Evolutionary conservation across 1,284 basidiomycete genomes (phyloP).

Genomic region (Sanghuangporus sanghuang): DNA sequence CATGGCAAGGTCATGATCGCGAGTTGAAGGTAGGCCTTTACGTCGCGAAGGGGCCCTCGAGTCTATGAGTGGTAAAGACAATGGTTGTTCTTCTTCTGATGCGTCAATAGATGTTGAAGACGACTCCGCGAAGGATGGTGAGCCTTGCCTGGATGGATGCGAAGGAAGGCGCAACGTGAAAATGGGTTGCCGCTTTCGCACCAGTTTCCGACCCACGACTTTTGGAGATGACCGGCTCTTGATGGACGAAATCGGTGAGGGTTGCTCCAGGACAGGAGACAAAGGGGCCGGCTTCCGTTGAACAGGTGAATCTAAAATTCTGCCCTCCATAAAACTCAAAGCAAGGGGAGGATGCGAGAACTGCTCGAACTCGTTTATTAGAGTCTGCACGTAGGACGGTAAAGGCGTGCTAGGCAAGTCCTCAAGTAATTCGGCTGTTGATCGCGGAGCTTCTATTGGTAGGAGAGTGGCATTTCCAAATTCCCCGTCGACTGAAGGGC

Average conservation of each 20-base stretch:
- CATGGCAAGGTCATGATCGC: constrained; percentile 9
- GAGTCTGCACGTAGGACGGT: constrained; percentile 12
- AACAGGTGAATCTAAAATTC: background rate
- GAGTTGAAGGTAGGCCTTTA: constrained; percentile 14
- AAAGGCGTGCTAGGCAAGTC: constrained; percentile 4
- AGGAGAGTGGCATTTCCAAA: constrained; percentile 12
- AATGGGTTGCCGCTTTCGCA: constrained; percentile 8
- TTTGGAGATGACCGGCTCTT: background rate
- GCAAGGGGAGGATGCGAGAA: background rate
- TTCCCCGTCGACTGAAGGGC: background rate
- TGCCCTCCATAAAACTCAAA: background rate
- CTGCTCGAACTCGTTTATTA: constrained; percentile 13
- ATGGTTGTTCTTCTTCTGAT: background rate
- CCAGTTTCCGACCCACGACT: background rate
- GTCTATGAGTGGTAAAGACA: background rate
- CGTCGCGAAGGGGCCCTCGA: background rate
- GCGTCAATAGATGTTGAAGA: constrained; percentile 12
- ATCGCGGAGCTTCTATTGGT: background rate
- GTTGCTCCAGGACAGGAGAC: constrained; percentile 8
- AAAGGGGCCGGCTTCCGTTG: background rate
- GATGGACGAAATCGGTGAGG: background rate
- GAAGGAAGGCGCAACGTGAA: constrained; percentile 13
- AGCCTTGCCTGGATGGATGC: constrained; percentile 4
- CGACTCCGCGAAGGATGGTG: constrained; percentile 5
- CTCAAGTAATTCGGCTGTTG: background rate